These are phyloP conservation scores for Pistacia vera DNA, from an alignment of 345 rosid genomes.

Conservation along the genomic window DNA sequence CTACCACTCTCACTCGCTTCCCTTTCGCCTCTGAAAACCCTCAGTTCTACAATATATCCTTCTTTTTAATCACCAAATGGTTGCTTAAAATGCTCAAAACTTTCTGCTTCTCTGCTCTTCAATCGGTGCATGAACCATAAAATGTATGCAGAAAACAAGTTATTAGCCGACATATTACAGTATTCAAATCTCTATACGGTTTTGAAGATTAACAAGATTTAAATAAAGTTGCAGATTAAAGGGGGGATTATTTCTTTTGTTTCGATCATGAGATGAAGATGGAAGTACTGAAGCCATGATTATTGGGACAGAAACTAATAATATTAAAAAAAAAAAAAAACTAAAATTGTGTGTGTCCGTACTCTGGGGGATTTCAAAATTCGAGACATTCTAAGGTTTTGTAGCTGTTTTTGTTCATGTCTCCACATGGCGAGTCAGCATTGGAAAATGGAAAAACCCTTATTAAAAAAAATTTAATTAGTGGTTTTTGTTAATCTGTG, in stretches of 20 bases:
- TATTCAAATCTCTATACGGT: too few species aligned
- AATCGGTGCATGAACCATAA: not conserved
- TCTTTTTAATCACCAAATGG: not conserved
- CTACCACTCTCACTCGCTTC: not conserved
- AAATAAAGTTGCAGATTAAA: too few species aligned
- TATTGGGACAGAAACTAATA: constrained; percentile 4
- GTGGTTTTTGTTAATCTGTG: constrained; percentile 1
- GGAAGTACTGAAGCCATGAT: constrained; percentile 11
- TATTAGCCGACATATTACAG: not conserved
- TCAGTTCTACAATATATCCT: not conserved
- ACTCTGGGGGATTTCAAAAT: constrained; percentile 11
- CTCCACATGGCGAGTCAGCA: constrained; percentile 17
- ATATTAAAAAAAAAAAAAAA: not conserved
- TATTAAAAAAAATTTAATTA: not conserved
- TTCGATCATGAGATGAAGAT: constrained; percentile 9
- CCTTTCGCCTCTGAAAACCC: not conserved
- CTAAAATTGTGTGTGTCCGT: constrained; percentile 8
- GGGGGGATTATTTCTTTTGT: too few species aligned
- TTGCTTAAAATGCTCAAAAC: constrained; percentile 1
- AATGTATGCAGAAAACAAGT: not conserved
- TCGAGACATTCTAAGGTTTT: constrained; percentile 22
- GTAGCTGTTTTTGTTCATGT: not conserved
- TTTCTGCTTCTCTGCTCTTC: not conserved
- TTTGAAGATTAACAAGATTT: too few species aligned
- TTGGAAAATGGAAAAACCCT: not conserved